These are phyloP conservation scores for Macrolepiota dolichaula DNA, from an alignment of 768 basidiomycete genomes.

Conservation along the genomic window DNA sequence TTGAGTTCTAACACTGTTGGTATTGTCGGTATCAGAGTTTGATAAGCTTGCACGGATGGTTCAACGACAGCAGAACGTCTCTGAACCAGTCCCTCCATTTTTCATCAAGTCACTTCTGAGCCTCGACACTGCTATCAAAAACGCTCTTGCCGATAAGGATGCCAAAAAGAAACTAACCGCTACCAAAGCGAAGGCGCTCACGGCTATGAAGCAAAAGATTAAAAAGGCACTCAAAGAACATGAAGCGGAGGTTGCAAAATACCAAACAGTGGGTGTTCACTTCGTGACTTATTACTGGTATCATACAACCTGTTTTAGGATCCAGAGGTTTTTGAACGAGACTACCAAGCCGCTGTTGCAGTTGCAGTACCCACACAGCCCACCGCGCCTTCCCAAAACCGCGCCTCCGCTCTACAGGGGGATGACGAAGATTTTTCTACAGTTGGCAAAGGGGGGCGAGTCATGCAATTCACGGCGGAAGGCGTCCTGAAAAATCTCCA, in stretches of 20 bases:
- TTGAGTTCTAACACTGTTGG: conserved; percentile 20
- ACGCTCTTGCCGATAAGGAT: conserved; percentile 78
- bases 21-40: conserved; percentile 51
- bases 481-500: conserved; percentile 91
- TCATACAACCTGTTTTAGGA: conserved; percentile 49
- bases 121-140: conserved; percentile 75
- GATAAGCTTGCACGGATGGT: conserved; percentile 93
- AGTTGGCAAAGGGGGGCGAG: conserved; percentile 87
- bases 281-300: neutral
- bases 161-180: conserved; percentile 97
- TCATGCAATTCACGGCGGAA: conserved; percentile 77
- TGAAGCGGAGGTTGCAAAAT: conserved; percentile 76
- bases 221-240: conserved; percentile 90
- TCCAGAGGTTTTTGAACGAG: conserved; percentile 81
- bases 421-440: conserved; percentile 77
- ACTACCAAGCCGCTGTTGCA: conserved; percentile 55
- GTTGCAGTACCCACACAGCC: conserved; percentile 37
- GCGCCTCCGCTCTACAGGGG: conserved; percentile 39
- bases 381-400: conserved; percentile 30
- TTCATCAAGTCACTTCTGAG: conserved; percentile 71
- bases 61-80: conserved; percentile 78
- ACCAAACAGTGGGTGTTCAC: conserved; percentile 58
- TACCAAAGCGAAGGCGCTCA: conserved; percentile 88
- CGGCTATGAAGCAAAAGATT: conserved; percentile 97
- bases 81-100: conserved; percentile 85